phyloP scores from a whole-genome alignment of 805 yeast genomes.

The Pichia cephalocereana region DNA sequence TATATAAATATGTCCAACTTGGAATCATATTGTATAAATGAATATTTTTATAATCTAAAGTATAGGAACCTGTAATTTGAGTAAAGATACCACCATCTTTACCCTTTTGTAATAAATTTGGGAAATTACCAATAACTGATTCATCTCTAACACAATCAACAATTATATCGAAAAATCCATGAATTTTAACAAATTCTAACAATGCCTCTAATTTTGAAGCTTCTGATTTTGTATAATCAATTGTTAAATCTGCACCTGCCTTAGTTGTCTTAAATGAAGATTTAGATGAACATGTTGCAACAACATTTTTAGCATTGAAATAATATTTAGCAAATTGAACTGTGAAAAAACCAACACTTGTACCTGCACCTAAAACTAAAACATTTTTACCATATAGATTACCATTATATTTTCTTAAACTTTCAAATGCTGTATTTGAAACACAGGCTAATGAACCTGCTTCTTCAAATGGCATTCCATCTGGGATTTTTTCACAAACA shows the following conservation, averaged over 20 bases:
- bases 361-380: constrained; percentile 65
- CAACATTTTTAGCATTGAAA: constrained; percentile 40
- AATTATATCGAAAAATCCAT: constrained; percentile 49
- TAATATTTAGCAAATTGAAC: constrained; percentile 47
- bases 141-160: constrained; percentile 59
- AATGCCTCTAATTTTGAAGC: constrained; percentile 29
- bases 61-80: constrained; percentile 49
- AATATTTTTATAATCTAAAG: constrained; percentile 27
- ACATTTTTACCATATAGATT: constrained; percentile 33
- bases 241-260: constrained; percentile 47
- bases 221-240: constrained; percentile 47
- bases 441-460: constrained; percentile 64
- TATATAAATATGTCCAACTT: constrained; percentile 11
- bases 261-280: constrained; percentile 17
- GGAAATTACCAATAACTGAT: constrained; percentile 29
- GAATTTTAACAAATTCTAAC: constrained; percentile 23
- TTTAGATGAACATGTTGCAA: constrained; percentile 38
- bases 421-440: constrained; percentile 48
- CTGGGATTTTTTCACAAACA: constrained; percentile 33
- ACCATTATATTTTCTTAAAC: constrained; percentile 6
- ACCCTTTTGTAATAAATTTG: constrained; percentile 36
- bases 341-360: constrained; percentile 53
- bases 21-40: constrained; percentile 20
- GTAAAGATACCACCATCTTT: constrained; percentile 39
- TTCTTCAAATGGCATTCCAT: constrained; percentile 36